These are phyloP conservation scores for Pseudogymnoascus sp. DNA, from an alignment of 2,329 filamentous ascomycete species.

Conservation along the genomic window DNA sequence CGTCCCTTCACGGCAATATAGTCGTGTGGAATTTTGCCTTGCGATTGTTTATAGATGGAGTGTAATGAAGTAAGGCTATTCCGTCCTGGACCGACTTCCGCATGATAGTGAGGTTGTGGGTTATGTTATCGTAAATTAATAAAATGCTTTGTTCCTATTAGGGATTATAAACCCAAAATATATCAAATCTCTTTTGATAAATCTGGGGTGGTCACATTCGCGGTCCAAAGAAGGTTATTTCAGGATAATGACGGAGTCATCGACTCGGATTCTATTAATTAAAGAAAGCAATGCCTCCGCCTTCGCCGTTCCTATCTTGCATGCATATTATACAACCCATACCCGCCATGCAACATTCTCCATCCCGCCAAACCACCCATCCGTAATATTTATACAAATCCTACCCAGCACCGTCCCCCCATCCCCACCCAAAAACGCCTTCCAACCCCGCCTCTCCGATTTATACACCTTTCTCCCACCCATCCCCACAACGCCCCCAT, in stretches of 20 bases:
- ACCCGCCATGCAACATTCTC: not conserved
- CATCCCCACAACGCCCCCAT: not conserved
- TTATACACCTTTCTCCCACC: not conserved
- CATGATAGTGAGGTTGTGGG: not conserved
- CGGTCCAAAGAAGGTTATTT: not conserved
- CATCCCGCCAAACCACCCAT: not conserved
- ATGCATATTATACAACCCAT: slow-evolving; percentile 2
- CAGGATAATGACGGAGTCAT: not conserved
- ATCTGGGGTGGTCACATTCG: not conserved
- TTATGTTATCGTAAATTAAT: not conserved
- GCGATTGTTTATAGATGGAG: not conserved
- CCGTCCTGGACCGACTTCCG: too few relatives aligned
- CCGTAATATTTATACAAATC: slow-evolving; percentile 5
- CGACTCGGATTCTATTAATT: slow-evolving; percentile 3
- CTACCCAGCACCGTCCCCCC: not conserved
- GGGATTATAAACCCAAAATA: not conserved
- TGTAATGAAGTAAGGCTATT: not conserved
- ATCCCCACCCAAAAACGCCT: slow-evolving; percentile 4
- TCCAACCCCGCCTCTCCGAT: not conserved
- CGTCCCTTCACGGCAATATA: not conserved
- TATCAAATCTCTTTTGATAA: not conserved
- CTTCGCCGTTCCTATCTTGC: not conserved
- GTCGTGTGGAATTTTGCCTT: not conserved
- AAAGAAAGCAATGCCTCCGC: not conserved
- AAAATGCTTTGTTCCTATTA: not conserved